A percentile compares a stretch with the other conserved stretches of the same genome.
Evolutionary conservation across 805 yeast genomes (phyloP).

Genomic region (Pichia sporocuriosa): DNA sequence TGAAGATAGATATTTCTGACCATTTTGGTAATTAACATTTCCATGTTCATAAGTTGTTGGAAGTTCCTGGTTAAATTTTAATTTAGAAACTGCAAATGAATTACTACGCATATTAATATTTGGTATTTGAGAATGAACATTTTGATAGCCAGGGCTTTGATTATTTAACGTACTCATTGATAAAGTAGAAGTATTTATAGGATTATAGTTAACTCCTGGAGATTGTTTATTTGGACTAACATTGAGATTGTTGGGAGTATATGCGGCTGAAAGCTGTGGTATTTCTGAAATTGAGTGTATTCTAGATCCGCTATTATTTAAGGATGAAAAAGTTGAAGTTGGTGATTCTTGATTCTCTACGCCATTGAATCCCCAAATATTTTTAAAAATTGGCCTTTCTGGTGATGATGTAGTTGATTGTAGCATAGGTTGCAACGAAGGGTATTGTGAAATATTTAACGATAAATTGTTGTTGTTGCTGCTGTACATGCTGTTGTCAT

Average conservation of each 20-base stretch:
- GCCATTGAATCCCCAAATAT: conserved; percentile 7
- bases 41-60: conserved; percentile 25
- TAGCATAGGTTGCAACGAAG: neutral
- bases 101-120: conserved; percentile 3
- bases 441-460: neutral
- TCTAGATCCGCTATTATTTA: neutral
- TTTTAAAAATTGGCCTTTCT: conserved; percentile 7
- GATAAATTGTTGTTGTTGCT: no score
- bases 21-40: no score
- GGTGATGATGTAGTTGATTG: conserved; percentile 1
- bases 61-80: conserved; percentile 17
- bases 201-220: no score
- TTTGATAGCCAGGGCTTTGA: no score
- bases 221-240: no score
- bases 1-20: no score
- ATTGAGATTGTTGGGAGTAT: no score
- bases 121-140: no score
- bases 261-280: conserved; percentile 4
- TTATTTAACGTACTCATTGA: no score
- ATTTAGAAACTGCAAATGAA: conserved; percentile 12
- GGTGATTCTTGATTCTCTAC: neutral
- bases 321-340: neutral
- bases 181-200: no score
- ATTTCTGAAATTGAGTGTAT: conserved; percentile 7
- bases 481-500: neutral